These are phyloP conservation scores for Favolaschia claudopus DNA, from an alignment of 768 basidiomycete genomes.

Conservation along the genomic window DNA sequence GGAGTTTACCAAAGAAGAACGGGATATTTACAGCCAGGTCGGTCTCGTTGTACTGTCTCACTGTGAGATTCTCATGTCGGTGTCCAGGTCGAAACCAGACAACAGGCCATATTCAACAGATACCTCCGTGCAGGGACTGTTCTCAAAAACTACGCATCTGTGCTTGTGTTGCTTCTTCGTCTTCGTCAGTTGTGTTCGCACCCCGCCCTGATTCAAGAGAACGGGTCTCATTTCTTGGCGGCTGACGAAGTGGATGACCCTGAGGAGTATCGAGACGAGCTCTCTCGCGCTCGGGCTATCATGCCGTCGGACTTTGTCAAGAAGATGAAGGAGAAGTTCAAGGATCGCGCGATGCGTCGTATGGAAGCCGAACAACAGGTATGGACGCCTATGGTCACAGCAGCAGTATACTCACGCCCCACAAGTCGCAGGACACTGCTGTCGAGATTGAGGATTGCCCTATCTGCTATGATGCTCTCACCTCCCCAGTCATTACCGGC, in stretches of 20 bases:
- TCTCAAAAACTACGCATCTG: conserved; percentile 70
- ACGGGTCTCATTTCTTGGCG: conserved; percentile 52
- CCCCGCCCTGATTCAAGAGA: conserved; percentile 70
- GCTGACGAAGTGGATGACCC: conserved; percentile 47
- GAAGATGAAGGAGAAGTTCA: conserved; percentile 56
- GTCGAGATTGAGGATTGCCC: conserved; percentile 68
- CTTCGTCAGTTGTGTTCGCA: conserved; percentile 76
- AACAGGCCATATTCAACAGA: conserved; percentile 70
- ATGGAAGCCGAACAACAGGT: conserved; percentile 65
- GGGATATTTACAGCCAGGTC: conserved; percentile 67
- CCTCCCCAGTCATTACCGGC: conserved; percentile 60
- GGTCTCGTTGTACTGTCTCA: background rate
- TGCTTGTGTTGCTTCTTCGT: conserved; percentile 56
- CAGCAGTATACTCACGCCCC: background rate
- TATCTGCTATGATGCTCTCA: conserved; percentile 68
- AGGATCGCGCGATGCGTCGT: conserved; percentile 48
- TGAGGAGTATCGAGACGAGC: conserved; percentile 46
- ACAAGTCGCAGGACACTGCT: conserved; percentile 54
- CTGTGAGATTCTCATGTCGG: background rate
- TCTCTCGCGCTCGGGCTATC: conserved; percentile 52
- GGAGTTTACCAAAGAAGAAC: conserved; percentile 67
- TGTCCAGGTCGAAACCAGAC: conserved; percentile 55
- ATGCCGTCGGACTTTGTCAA: conserved; percentile 58
- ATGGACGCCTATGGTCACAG: background rate
- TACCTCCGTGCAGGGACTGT: conserved; percentile 70